Evolutionary conservation across 75 land plant species (phyloP), one percentile per base, ranked within the genome.

Genomic region (Pinus tabuliformis): DNA sequence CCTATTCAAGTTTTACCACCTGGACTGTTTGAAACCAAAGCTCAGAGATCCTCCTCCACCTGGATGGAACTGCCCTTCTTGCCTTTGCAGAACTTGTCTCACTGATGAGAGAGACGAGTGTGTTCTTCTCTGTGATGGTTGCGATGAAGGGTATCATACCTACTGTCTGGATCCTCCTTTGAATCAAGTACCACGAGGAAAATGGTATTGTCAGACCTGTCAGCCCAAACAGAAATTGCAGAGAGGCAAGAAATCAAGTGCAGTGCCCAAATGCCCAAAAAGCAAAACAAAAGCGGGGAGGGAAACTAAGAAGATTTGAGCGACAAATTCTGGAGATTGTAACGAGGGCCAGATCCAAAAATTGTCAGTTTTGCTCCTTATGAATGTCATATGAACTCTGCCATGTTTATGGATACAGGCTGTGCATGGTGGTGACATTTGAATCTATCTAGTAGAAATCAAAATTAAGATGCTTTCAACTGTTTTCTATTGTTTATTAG

Each of bases 91-190:
- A 77, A 78, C 58, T 68, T 96, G 99, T 78, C 82, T 86, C 21
- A 62, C 68, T 11, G 91, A 96, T 75, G 80, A 79, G 74, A 90
- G 94, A 58, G 94, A 96, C 78, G 91, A 91, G 14, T 79, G 80
- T 52, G 88, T 96, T 45, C 80, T 90, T 26, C 36, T 96, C 7
- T 96, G 99, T 82, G 99, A 96, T 82, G 89, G 79, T 73, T 96
- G 99, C 82, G 97, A 96, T 85, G 88, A 90, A 68, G 97, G 87
- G 4, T 90, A 92, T 76, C 99, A 96, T 75, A 85, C 76, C 18
- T 90, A 96, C 73, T 96, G 99, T 82, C 79, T 92, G 86, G 75
- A 70, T 20, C 99, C 99, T 36, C 89, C 93, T n/a, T 89, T 75
- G 3, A 58, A 72, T 70, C 70, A 86, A 11, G 84, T 94, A 56